Conservation (phyloP, 768 basidiomycete species). For the Melanogaster broomeanus region DNA sequence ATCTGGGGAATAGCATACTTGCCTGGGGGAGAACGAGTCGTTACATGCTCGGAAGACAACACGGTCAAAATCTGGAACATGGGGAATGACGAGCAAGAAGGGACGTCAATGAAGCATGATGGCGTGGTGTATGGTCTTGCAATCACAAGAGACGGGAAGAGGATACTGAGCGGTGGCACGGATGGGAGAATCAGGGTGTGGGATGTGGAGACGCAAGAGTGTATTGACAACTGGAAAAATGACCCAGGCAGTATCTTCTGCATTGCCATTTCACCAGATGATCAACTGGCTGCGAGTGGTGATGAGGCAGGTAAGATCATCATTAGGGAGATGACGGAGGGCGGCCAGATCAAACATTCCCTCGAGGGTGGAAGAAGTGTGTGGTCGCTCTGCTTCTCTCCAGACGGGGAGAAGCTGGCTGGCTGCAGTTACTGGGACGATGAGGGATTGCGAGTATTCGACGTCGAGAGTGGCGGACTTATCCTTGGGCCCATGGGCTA, state of each 20-base stretch:
- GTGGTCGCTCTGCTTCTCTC: too few species aligned
- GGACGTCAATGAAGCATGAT: background rate
- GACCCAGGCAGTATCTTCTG: background rate
- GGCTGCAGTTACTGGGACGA: too few species aligned
- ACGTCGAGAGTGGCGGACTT: too few species aligned
- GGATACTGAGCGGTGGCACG: background rate
- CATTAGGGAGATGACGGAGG: too few species aligned
- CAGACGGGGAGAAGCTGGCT: too few species aligned
- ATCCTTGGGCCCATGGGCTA: too few species aligned
- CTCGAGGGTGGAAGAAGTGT: too few species aligned
- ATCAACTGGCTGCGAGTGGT: background rate
- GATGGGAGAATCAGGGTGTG: background rate
- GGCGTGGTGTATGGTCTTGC: background rate
- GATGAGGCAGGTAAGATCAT: background rate
- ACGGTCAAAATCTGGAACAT: background rate
- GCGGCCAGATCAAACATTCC: too few species aligned
- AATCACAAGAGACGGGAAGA: background rate
- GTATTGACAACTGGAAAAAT: background rate
- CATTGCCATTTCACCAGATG: background rate
- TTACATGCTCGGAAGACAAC: background rate
- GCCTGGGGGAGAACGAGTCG: background rate
- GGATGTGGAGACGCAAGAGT: background rate
- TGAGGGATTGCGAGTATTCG: too few species aligned
- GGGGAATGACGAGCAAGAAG: background rate
- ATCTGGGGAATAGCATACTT: background rate